Evolutionary conservation across 805 yeast species (phyloP), one percentile per base, ranked within the genome.

Genomic region (Candida piceae): DNA sequence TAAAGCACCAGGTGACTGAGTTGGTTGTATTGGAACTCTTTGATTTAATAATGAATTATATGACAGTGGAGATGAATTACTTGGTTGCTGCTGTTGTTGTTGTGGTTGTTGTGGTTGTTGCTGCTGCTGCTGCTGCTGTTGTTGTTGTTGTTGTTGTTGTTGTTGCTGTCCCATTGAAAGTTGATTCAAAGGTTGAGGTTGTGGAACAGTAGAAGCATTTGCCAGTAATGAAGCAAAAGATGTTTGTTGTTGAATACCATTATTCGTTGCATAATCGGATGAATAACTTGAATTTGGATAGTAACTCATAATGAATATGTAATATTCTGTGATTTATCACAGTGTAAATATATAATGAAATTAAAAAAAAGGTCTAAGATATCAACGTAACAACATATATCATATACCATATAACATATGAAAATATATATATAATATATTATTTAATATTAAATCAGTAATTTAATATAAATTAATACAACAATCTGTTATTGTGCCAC

Each of bases 1-100:
- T 20, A 48, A 29, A 3, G 45, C 31, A 5, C 45, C 40, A 13
- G 53, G 53, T 7, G 53, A 46, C 25, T 39, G 39, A 24, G 26
- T 25, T 24, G 32, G n/a, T n/a, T n/a, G n/a, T n/a, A n/a, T n/a
- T n/a, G n/a, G n/a, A n/a, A n/a, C n/a, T 32, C 40, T 36, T 29
- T 46, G 47, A 15, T 23, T 44, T 13, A 40, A 21, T 10, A 40
- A 18, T 7, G 49, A 34, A 7, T 38, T 40, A 19, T 47, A 47
- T 4, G 46, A 35, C 10, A 43, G n/a, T 4, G 46, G 44, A 12
- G 50, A 46, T 15, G 42, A 34, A 11, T 27, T 19, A 4, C 29
- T 12, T 19, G 27, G 27, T 6, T 24, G 13, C n/a, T 19, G 23
- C 31, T 18, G 31, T 18, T 20, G 31, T 20, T 11, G 28, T 20